phyloP scores from a whole-genome alignment of 208 protist genomes.

The Polymyxa betae region DNA sequence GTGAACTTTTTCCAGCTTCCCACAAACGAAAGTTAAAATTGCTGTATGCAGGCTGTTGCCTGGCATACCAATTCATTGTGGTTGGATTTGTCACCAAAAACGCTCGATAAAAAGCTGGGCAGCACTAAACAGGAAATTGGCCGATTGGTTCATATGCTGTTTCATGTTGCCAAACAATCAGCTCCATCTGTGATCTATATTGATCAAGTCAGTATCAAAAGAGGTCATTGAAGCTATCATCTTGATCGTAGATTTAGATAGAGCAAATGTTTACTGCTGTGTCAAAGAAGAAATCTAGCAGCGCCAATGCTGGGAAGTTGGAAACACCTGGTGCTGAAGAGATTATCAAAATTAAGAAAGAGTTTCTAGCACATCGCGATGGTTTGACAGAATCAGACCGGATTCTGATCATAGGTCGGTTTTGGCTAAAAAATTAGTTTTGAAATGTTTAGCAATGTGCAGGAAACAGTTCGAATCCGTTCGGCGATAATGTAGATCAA shows the following conservation, averaged over 20 bases:
- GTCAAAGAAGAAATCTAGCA: neutral
- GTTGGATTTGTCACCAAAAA: slow-evolving; percentile 3
- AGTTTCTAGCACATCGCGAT: slow-evolving; percentile 45
- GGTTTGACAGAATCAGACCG: slow-evolving; percentile 6
- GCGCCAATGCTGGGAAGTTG: neutral
- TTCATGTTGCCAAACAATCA: neutral
- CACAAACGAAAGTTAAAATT: too few species aligned
- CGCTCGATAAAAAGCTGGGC: slow-evolving; percentile 8
- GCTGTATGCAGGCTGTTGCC: neutral
- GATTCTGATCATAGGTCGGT: slow-evolving; percentile 25
- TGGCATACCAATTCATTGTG: slow-evolving; percentile 2
- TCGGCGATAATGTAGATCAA: neutral
- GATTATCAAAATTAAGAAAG: slow-evolving; percentile 1
- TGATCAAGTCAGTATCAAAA: neutral
- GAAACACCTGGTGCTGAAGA: slow-evolving; percentile 8
- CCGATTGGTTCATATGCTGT: slow-evolving; percentile 33
- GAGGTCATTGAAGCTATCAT: neutral
- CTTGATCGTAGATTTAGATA: neutral
- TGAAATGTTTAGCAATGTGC: neutral
- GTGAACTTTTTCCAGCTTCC: too few species aligned
- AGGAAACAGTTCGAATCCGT: slow-evolving; percentile 36
- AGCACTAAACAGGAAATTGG: slow-evolving; percentile 6
- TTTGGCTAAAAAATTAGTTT: neutral
- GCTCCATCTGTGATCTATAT: slow-evolving; percentile 42
- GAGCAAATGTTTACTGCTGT: slow-evolving; percentile 9